These are phyloP conservation scores for Amborella trichopoda DNA, from an alignment of 164 flowering plant genomes.

Conservation along the genomic window DNA sequence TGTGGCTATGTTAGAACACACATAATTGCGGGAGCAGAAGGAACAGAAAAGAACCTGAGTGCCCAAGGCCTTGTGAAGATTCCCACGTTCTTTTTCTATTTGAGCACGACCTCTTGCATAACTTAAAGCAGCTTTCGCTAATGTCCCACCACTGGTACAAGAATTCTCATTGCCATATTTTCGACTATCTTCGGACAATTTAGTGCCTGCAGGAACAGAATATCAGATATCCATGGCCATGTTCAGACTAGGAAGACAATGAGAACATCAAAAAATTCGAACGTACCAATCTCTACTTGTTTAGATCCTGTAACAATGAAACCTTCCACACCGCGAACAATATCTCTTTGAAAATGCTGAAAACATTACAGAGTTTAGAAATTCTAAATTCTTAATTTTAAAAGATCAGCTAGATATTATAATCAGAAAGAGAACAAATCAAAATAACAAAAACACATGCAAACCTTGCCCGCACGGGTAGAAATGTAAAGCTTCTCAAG, in stretches of 20 bases:
- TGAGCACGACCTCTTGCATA: conserved; percentile 65
- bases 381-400: no score
- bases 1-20: no score
- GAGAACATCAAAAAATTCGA: no score
- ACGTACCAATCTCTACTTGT: conserved; percentile 82
- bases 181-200: conserved; percentile 79
- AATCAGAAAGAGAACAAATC: neutral
- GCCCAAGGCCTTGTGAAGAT: conserved; percentile 66
- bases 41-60: conserved; percentile 98
- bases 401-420: no score
- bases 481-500: conserved; percentile 84
- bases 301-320: conserved; percentile 78
- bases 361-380: neutral
- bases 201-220: conserved; percentile 58
- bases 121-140: conserved; percentile 66
- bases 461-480: conserved; percentile 84
- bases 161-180: conserved; percentile 86
- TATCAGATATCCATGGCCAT: no score
- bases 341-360: conserved; percentile 90
- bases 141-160: conserved; percentile 68
- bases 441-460: neutral
- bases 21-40: no score
- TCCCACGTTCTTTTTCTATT: conserved; percentile 81
- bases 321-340: conserved; percentile 85
- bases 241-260: neutral